Conservation (phyloP, 108 stramenopile genomes). For the Craspedostauros australis region DNA sequence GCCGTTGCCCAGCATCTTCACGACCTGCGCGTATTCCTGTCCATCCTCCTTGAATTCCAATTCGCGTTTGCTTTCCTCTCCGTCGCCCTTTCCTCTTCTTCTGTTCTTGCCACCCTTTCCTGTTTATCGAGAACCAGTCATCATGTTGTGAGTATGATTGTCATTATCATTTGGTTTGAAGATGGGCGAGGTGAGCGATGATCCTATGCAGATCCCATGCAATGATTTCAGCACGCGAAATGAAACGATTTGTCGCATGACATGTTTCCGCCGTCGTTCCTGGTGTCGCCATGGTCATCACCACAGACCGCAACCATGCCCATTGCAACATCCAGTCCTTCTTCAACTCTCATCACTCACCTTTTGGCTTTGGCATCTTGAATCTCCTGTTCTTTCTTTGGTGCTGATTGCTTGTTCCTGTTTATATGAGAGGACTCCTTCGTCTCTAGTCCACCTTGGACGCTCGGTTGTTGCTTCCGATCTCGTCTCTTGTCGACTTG, state of each 20-base stretch:
- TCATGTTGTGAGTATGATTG: too few species aligned
- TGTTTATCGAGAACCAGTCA: conserved; percentile 28
- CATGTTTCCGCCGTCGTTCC: too few species aligned
- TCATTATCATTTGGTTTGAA: too few species aligned
- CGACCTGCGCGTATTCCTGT: conserved; percentile 90
- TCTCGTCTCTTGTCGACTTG: too few species aligned
- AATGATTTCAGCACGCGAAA: not conserved
- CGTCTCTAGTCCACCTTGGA: too few species aligned
- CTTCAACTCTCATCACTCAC: conserved; percentile 7
- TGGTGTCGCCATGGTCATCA: too few species aligned
- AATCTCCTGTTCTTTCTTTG: not conserved
- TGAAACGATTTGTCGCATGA: not conserved
- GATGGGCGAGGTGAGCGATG: not conserved
- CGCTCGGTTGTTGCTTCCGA: too few species aligned
- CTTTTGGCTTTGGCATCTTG: conserved; percentile 32
- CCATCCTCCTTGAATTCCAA: conserved; percentile 99
- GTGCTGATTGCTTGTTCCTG: too few species aligned
- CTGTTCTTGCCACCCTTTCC: conserved; percentile 99
- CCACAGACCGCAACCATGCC: too few species aligned
- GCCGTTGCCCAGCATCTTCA: conserved; percentile 98
- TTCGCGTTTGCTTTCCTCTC: conserved; percentile 98
- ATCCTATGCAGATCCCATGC: not conserved
- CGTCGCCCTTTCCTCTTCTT: conserved; percentile 98
- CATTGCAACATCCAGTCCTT: not conserved
- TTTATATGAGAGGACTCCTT: too few species aligned